Percentiles rank a stretch among this genome's conserved stretches.
These are phyloP conservation scores for Avicennia marina DNA, from an alignment of 257 asterid species.

Conservation along the genomic window DNA sequence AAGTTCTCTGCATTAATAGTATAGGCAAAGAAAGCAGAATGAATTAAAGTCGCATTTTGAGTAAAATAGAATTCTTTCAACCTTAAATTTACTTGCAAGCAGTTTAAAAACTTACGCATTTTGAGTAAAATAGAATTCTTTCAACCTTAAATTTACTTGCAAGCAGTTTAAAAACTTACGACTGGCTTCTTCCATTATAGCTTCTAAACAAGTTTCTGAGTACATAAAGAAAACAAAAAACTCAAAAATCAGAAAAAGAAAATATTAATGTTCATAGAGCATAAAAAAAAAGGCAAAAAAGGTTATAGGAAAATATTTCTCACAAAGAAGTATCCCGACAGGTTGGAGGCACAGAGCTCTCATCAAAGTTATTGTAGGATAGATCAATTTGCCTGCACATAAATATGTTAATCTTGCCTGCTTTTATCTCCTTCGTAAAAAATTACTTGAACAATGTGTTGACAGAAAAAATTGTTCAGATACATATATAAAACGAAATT, in stretches of 20 bases:
- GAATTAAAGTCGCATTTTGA: no score
- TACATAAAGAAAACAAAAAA: neutral
- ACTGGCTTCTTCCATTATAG: conserved; percentile 17
- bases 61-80: no score
- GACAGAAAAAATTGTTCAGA: no score
- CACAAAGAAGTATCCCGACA: conserved; percentile 23
- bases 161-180: conserved; percentile 23
- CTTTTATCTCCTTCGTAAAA: no score
- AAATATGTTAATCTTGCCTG: neutral
- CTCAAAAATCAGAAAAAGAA: neutral
- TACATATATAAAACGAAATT: no score
- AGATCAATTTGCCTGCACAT: conserved; percentile 4
- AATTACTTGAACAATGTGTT: no score
- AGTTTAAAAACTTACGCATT: no score
- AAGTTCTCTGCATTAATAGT: conserved; percentile 18
- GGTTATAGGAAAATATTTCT: neutral
- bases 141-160: neutral
- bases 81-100: no score
- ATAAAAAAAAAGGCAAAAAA: neutral
- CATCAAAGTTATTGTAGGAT: conserved; percentile 8
- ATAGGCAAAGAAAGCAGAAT: neutral
- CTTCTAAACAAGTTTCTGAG: conserved; percentile 47
- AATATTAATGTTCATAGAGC: no score
- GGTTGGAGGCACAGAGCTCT: conserved; percentile 1
- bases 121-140: neutral